A percentile compares a stretch with the other conserved stretches of the same genome.
Conservation (phyloP, 1,284 basidiomycete genomes). For the Porogramme epimiltina region DNA sequence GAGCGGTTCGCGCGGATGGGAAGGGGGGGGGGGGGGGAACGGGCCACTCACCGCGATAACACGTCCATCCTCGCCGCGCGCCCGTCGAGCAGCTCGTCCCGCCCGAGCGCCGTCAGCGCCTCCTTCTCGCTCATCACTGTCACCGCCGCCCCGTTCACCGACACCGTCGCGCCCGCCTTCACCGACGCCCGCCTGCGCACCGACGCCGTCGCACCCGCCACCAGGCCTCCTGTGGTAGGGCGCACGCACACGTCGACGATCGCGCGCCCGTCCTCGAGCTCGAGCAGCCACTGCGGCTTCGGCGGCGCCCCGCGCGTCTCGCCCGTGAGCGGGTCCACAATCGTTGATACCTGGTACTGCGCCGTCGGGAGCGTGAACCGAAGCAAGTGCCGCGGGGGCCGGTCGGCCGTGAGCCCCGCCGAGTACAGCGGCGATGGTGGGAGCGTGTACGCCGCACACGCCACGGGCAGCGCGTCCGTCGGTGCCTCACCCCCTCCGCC, state of each 20-base stretch:
- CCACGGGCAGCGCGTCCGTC: constrained; percentile 46
- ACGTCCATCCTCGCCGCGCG: constrained; percentile 61
- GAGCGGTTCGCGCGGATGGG: no score
- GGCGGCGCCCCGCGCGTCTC: constrained; percentile 63
- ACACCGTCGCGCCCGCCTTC: constrained; percentile 36
- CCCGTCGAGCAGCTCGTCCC: constrained; percentile 74
- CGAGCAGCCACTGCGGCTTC: constrained; percentile 75
- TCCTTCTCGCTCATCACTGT: constrained; percentile 75
- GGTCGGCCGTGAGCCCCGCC: constrained; percentile 59
- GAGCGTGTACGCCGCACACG: constrained; percentile 62
- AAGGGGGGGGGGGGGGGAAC: no score
- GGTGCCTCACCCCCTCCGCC: constrained; percentile 4
- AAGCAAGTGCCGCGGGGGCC: constrained; percentile 72
- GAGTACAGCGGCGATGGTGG: constrained; percentile 82
- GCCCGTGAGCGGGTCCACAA: constrained; percentile 81
- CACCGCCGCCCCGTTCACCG: constrained; percentile 57
- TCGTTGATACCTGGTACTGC: constrained; percentile 71
- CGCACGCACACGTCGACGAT: constrained; percentile 62
- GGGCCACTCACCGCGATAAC: constrained; percentile 56
- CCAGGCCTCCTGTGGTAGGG: constrained; percentile 32
- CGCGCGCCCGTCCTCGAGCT: constrained; percentile 66
- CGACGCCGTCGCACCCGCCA: no score
- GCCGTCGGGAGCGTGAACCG: constrained; percentile 81
- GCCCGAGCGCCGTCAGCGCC: constrained; percentile 62
- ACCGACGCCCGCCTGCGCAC: constrained; percentile 8